A percentile compares a stretch with the other conserved stretches of the same genome.
phyloP scores from a whole-genome alignment of 2,329 filamentous ascomycete genomes.

The Monilinia polystroma region DNA sequence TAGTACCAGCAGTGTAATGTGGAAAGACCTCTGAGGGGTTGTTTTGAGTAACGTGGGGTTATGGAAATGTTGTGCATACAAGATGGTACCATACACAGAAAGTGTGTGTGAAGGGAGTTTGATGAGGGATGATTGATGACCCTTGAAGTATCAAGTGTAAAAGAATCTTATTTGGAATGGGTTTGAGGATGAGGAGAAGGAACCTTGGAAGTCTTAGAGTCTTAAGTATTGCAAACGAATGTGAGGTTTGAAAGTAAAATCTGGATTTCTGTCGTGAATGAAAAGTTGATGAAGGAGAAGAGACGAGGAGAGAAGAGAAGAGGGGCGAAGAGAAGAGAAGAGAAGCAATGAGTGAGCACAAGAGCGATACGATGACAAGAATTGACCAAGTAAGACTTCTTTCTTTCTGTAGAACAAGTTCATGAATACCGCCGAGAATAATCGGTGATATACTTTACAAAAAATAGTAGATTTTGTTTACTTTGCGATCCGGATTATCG shows the following conservation, averaged over 20 bases:
- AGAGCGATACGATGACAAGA: conserved; percentile 1
- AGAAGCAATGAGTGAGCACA: background rate
- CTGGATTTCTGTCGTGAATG: background rate
- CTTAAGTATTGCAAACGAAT: background rate
- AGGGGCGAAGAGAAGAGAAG: background rate
- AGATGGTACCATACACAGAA: conserved; percentile 6
- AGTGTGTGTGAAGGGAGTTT: background rate
- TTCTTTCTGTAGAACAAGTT: conserved; percentile 12
- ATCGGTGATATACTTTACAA: background rate
- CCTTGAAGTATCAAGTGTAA: background rate
- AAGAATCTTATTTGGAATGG: background rate
- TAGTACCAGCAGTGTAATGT: conserved; percentile 18
- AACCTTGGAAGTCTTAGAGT: too few species aligned
- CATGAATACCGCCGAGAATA: conserved; percentile 10
- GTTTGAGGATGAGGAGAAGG: background rate
- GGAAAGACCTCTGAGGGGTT: conserved; percentile 14
- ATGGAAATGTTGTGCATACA: conserved; percentile 15
- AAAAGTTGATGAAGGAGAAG: conserved; percentile 7
- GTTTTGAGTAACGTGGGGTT: conserved; percentile 19
- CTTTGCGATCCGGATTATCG: background rate
- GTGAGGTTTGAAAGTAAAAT: background rate
- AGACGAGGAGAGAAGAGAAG: background rate
- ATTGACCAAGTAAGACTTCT: conserved; percentile 9
- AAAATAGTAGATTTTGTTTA: background rate
- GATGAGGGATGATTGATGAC: background rate